Conservation (phyloP, 805 yeast species). For the Naumovozyma baii region DNA sequence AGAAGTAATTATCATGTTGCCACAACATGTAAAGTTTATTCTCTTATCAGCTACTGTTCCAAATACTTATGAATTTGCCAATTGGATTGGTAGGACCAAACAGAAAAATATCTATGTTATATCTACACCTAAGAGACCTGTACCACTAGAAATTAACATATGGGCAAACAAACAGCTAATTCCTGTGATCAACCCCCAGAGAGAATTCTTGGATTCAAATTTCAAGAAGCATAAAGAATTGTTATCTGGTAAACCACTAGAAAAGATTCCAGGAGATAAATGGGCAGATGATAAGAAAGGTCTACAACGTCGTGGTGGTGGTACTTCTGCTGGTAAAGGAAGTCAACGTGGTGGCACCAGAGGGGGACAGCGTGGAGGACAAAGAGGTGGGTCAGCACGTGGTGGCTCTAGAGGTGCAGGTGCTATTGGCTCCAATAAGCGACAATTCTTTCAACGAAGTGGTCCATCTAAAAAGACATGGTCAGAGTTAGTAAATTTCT, state of each 20-base stretch:
- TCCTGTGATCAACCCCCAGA: constrained; percentile 65
- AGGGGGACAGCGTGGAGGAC: constrained; percentile 20
- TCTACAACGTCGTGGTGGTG: constrained; percentile 40
- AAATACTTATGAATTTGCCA: constrained; percentile 95
- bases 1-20: constrained; percentile 94
- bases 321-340: constrained; percentile 25
- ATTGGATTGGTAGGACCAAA: constrained; percentile 97
- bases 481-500: constrained; percentile 58
- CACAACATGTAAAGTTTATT: constrained; percentile 90
- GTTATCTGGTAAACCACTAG: constrained; percentile 35
- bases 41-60: constrained; percentile 95
- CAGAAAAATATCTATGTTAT: constrained; percentile 93
- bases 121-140: constrained; percentile 93
- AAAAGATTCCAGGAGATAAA: not conserved
- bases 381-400: constrained; percentile 24
- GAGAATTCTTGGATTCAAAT: constrained; percentile 57
- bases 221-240: constrained; percentile 51
- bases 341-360: constrained; percentile 19
- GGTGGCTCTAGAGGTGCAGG: constrained; percentile 35
- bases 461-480: constrained; percentile 77
- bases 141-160: constrained; percentile 77
- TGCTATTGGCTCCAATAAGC: constrained; percentile 29
- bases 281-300: constrained; percentile 28
- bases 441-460: constrained; percentile 38
- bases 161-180: constrained; percentile 72